phyloP scores from a whole-genome alignment of 2,329 filamentous ascomycete genomes.

The Aplosporella prunicola region DNA sequence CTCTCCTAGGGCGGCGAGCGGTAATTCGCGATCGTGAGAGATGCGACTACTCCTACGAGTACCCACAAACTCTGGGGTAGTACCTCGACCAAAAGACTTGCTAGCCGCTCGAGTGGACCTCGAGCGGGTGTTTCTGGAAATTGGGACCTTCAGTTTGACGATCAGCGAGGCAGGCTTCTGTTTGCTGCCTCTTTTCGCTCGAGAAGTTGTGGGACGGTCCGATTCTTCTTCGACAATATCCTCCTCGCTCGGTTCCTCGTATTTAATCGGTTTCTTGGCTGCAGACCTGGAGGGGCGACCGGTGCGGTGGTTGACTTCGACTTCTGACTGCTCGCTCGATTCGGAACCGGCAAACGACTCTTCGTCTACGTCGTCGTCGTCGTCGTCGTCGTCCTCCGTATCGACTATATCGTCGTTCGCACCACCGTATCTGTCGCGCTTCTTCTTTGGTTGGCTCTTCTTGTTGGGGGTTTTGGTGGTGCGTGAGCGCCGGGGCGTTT shows the following conservation, averaged over 20 bases:
- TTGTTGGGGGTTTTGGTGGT: slow-evolving; percentile 20
- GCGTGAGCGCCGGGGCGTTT: slow-evolving; percentile 1
- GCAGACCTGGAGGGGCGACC: slow-evolving; percentile 47
- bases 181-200: slow-evolving; percentile 20
- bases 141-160: slow-evolving; percentile 32
- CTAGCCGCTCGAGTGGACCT: slow-evolving; percentile 28
- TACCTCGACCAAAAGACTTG: slow-evolving; percentile 27
- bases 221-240: slow-evolving; percentile 22
- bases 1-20: slow-evolving; percentile 48
- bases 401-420: slow-evolving; percentile 26
- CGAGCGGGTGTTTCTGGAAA: slow-evolving; percentile 20
- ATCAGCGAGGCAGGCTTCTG: slow-evolving; percentile 28
- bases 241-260: slow-evolving; percentile 45
- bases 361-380: slow-evolving; percentile 41
- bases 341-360: slow-evolving; percentile 27
- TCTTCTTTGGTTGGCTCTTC: slow-evolving; percentile 24
- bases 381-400: slow-evolving; percentile 28
- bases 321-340: slow-evolving; percentile 27
- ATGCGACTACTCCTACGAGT: slow-evolving; percentile 49
- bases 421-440: slow-evolving; percentile 24
- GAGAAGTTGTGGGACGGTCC: too few relatives aligned
- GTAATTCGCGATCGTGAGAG: slow-evolving; percentile 47
- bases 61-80: slow-evolving; percentile 26
- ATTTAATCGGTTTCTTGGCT: slow-evolving; percentile 45
- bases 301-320: slow-evolving; percentile 45